Conservation (phyloP, 495 filamentous ascomycete species). For the Aspergillus asperescens region DNA sequence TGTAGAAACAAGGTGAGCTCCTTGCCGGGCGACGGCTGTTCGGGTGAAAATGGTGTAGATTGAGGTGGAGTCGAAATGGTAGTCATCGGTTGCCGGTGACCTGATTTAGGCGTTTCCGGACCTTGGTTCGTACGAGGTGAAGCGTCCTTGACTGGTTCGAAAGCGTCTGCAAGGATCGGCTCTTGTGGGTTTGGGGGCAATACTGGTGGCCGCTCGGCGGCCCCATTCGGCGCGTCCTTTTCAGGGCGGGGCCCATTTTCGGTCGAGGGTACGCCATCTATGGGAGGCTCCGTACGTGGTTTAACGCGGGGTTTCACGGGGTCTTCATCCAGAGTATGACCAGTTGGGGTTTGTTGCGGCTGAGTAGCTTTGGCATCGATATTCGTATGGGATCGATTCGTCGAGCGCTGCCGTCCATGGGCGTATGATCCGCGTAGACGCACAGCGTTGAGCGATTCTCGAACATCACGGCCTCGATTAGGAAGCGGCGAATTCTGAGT, state of each 20-base stretch:
- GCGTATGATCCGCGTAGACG: conserved; percentile 65
- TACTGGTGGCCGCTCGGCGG: conserved; percentile 20
- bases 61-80: conserved; percentile 37
- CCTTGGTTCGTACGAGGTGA: conserved; percentile 23
- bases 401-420: conserved; percentile 59
- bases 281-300: conserved; percentile 32
- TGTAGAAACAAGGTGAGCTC: conserved; percentile 95
- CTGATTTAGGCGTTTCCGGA: conserved; percentile 35
- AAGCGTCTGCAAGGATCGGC: conserved; percentile 33
- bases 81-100: conserved; percentile 22
- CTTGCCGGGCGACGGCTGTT: conserved; percentile 73
- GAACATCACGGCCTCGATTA: conserved; percentile 80
- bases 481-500: conserved; percentile 81
- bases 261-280: conserved; percentile 41
- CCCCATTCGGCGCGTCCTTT: conserved; percentile 21
- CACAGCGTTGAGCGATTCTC: conserved; percentile 90
- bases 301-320: conserved; percentile 25
- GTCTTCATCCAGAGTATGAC: conserved; percentile 59
- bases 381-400: conserved; percentile 50
- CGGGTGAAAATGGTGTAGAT: conserved; percentile 52
- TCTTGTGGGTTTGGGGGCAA: conserved; percentile 35
- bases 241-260: conserved; percentile 54
- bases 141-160: conserved; percentile 49
- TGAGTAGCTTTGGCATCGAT: conserved; percentile 55
- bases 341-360: conserved; percentile 46